Evolutionary conservation across 352 stramenopile species (phyloP).

Genomic region (Phytopythium chamaehyphon): DNA sequence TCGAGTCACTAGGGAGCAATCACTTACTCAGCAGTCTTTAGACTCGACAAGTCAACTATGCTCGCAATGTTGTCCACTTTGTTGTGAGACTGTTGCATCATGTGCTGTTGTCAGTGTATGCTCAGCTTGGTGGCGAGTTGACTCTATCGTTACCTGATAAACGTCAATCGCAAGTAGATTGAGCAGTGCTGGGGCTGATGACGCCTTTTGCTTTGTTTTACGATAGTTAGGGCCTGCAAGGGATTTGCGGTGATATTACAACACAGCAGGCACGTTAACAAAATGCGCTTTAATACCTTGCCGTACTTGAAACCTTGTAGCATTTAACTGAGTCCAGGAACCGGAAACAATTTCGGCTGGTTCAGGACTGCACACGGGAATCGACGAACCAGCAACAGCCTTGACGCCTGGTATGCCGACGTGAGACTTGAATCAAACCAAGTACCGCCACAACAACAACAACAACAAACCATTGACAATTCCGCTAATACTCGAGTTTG

Average conservation of each 20-base stretch:
- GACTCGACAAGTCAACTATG: conserved; percentile 49
- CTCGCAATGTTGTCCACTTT: conserved; percentile 78
- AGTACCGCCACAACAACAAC: not conserved
- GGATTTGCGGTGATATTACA: not conserved
- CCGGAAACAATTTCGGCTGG: conserved; percentile 28
- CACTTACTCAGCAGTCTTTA: conserved; percentile 30
- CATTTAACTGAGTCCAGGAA: conserved; percentile 63
- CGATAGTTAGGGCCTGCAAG: conserved; percentile 67
- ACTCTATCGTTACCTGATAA: conserved; percentile 38
- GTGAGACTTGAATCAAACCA: not conserved
- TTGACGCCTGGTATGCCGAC: conserved; percentile 16
- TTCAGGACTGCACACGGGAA: conserved; percentile 41
- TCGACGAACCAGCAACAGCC: conserved; percentile 45
- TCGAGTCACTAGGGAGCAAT: not conserved
- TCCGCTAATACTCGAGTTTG: not conserved
- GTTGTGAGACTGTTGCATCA: conserved; percentile 34
- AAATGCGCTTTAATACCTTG: too few species aligned
- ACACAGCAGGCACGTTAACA: too few species aligned
- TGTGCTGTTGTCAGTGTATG: not conserved
- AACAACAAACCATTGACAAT: conserved; percentile 1
- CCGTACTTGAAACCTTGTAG: conserved; percentile 76
- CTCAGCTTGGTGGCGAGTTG: not conserved
- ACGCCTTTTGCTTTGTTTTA: conserved; percentile 66
- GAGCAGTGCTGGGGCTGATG: conserved; percentile 49
- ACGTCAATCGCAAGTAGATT: conserved; percentile 68